A percentile compares a stretch with the other conserved stretches of the same genome.
phyloP scores from a whole-genome alignment of 495 filamentous ascomycete genomes.

The Penicillium malachiteum region DNA sequence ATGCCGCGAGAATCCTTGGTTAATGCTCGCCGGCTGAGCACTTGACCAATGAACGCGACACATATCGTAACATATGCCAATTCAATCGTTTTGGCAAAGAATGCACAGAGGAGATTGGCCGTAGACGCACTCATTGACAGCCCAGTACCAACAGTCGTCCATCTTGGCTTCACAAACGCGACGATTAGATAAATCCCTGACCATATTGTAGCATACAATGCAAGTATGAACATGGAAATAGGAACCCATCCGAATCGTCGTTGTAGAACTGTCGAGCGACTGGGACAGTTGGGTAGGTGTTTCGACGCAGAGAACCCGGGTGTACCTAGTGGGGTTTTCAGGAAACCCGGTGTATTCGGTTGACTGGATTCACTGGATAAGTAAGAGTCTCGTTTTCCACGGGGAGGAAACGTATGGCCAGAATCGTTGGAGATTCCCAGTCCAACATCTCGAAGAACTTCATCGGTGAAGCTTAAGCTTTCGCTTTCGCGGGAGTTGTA shows the following conservation, averaged over 20 bases:
- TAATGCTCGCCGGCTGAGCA: slow-evolving; percentile 63
- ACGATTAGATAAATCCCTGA: slow-evolving; percentile 63
- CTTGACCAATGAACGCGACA: slow-evolving; percentile 71
- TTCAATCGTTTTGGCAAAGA: slow-evolving; percentile 73
- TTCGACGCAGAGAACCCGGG: slow-evolving; percentile 3
- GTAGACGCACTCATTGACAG: slow-evolving; percentile 52
- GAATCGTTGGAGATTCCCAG: slow-evolving; percentile 19
- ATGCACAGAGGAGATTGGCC: slow-evolving; percentile 59
- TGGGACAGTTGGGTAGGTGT: slow-evolving; percentile 20
- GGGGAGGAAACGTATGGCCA: slow-evolving; percentile 9
- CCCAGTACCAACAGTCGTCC: slow-evolving; percentile 47
- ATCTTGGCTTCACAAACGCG: slow-evolving; percentile 59
- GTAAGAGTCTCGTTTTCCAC: slow-evolving; percentile 7
- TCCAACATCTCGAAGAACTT: slow-evolving; percentile 21
- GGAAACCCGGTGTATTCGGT: slow-evolving; percentile 11
- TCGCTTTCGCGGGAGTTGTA: slow-evolving; percentile 1
- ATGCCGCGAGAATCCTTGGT: slow-evolving; percentile 55
- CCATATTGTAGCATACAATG: slow-evolving; percentile 64
- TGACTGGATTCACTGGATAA: slow-evolving; percentile 4
- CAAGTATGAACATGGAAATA: slow-evolving; percentile 55
- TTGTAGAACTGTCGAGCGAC: slow-evolving; percentile 23
- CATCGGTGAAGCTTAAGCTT: slow-evolving; percentile 15
- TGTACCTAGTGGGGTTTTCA: slow-evolving; percentile 15
- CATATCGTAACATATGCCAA: slow-evolving; percentile 75
- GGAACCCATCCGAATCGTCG: slow-evolving; percentile 56